phyloP scores from a whole-genome alignment of 208 protist species.

The Angomonas ambiguus region DNA sequence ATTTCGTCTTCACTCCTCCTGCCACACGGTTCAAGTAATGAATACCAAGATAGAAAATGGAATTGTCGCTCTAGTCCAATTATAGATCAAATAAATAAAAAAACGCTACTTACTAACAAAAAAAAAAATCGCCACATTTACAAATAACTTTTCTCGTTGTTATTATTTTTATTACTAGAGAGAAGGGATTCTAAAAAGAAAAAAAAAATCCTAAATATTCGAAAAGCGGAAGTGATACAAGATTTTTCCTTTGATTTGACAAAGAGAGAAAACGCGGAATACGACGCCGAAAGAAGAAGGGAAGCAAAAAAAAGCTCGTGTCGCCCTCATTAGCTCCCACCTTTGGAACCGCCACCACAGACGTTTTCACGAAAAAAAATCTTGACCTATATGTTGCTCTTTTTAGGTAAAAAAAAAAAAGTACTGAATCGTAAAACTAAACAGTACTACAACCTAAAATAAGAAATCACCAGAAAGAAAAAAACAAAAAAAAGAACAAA shows the following conservation, averaged over 20 bases:
- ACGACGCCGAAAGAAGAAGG: conserved; percentile 11
- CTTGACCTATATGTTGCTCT: not conserved
- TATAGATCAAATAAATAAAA: conserved; percentile 3
- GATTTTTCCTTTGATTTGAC: conserved; percentile 3
- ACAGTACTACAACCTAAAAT: not conserved
- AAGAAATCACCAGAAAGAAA: not conserved
- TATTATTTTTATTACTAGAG: not conserved
- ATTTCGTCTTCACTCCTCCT: too few species aligned
- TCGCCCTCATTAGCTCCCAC: not conserved
- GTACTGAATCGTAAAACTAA: not conserved
- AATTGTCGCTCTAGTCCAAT: too few species aligned
- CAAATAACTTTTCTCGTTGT: not conserved
- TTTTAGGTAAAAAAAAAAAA: conserved; percentile 13
- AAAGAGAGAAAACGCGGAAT: not conserved
- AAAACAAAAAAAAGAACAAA: not conserved
- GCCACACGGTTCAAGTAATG: too few species aligned
- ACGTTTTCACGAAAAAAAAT: not conserved
- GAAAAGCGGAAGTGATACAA: not conserved
- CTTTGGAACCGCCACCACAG: conserved; percentile 4
- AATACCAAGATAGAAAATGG: too few species aligned
- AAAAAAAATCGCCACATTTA: conserved; percentile 7
- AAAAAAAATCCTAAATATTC: conserved; percentile 8
- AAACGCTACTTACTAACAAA: conserved; percentile 1
- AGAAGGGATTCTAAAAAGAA: not conserved
- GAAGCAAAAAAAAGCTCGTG: not conserved